A percentile compares a stretch with the other conserved stretches of the same genome.
These are phyloP conservation scores for Solanum appendiculatum DNA, from an alignment of 257 asterid genomes.

Conservation along the genomic window DNA sequence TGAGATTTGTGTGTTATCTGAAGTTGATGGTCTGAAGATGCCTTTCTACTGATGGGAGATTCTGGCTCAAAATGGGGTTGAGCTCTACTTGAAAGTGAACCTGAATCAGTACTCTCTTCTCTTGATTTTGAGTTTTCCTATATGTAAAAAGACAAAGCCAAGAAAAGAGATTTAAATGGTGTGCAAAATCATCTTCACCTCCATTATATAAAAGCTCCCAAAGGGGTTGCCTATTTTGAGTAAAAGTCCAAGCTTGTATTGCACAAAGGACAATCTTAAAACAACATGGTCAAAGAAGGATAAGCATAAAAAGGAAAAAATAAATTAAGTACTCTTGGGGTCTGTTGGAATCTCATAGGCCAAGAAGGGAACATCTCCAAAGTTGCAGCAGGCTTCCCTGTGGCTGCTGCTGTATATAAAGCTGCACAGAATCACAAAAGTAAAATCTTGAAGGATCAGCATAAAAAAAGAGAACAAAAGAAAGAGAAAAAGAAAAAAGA, in stretches of 20 bases:
- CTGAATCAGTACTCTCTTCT: constrained; percentile 76
- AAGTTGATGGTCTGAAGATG: constrained; percentile 24
- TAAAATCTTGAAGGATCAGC: constrained; percentile 46
- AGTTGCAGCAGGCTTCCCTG: constrained; percentile 65
- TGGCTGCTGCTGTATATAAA: constrained; percentile 41
- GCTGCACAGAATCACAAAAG: constrained; percentile 68
- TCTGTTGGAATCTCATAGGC: constrained; percentile 80
- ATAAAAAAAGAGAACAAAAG: not conserved
- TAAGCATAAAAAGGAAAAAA: not conserved
- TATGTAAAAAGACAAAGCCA: constrained; percentile 12
- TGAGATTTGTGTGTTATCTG: constrained; percentile 14
- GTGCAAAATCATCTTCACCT: not conserved
- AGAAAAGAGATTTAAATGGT: constrained; percentile 10
- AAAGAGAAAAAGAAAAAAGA: not conserved
- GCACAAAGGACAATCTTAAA: not conserved
- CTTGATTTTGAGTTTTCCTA: constrained; percentile 63
- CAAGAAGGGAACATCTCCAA: constrained; percentile 97
- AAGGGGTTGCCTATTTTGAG: not conserved
- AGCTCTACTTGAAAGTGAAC: constrained; percentile 40
- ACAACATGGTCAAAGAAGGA: not conserved
- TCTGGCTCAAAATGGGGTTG: constrained; percentile 49
- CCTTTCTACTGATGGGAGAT: constrained; percentile 50
- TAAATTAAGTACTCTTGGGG: constrained; percentile 27
- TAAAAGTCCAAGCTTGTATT: not conserved
- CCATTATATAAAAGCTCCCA: not conserved